phyloP scores from a whole-genome alignment of 495 filamentous ascomycete species.

The Xylaria curta region DNA sequence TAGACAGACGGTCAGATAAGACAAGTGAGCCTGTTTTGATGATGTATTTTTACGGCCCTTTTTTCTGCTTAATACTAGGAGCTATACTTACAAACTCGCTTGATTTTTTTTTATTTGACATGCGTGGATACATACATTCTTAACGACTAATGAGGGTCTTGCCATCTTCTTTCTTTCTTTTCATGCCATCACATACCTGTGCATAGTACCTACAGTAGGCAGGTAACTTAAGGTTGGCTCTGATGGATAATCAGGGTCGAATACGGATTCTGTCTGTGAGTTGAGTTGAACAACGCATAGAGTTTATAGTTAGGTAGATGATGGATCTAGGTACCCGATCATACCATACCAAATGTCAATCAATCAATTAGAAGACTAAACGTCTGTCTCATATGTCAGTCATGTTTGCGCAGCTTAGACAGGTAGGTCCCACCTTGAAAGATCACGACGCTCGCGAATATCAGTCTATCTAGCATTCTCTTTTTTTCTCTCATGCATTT shows the following conservation, averaged over 20 bases:
- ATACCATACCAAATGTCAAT: not conserved
- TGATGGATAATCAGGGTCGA: not conserved
- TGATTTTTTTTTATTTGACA: not conserved
- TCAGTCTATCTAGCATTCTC: too few relatives aligned
- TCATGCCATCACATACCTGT: not conserved
- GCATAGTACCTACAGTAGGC: not conserved
- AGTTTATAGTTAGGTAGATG: not conserved
- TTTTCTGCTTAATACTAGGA: slow-evolving; percentile 13
- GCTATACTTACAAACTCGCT: not conserved
- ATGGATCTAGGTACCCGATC: slow-evolving; percentile 4
- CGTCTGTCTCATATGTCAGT: not conserved
- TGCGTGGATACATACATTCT: not conserved
- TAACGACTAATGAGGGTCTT: not conserved
- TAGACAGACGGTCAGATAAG: not conserved
- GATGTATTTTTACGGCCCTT: slow-evolving; percentile 19
- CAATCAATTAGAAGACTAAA: not conserved
- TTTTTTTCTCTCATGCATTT: not conserved
- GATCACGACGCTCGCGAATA: not conserved
- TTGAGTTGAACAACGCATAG: not conserved
- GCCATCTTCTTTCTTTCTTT: not conserved
- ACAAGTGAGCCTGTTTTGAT: not conserved
- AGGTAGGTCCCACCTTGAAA: not conserved
- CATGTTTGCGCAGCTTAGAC: not conserved
- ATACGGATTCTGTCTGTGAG: not conserved
- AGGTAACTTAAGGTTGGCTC: not conserved